Evolutionary conservation across 2,329 filamentous ascomycete species (phyloP), one percentile per base, ranked within the genome.

Genomic region (Trichoderma semiorbis): DNA sequence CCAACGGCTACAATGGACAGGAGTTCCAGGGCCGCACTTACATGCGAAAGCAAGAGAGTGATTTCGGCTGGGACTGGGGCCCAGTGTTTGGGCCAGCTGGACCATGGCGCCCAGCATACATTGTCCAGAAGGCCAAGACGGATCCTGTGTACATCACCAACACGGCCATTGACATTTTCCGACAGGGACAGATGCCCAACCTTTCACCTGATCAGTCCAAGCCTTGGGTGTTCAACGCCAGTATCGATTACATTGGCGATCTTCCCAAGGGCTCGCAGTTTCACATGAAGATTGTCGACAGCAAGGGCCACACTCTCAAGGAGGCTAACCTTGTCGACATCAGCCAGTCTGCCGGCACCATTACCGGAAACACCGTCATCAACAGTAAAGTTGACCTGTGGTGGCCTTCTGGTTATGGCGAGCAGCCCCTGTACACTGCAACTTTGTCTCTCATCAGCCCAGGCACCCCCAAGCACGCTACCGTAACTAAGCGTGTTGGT

Each of bases 51-150:
- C 85, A 90, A 75, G 86, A 90, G 76, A 87, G 83, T 8, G 88
- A 90, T 76, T 90, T 90, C 76, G 89, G 89, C 2, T 91, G 89
- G 89, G 88, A 90, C 72, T 89, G 87, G 88, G 87, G 87, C 10
- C 87, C 87, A 10, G 86, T 86, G 0, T 89, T 91, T 76, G 83
- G 85, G 18, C 88, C 89, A 0, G 85, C 87, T 16, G 89, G 89
- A 3, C 86, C 88, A 10, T 91, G 89, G 89, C 83, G 87, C 73
- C 85, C 88, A 55, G 88, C 86, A 1, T 88, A 85, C 76, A 78
- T 89, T 1, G 81, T 90, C 16, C 87, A 90, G 72, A 80, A 89
- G 8, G 77, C 78, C 12, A 57, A 71, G 36, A 36, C 24, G 7
- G 43, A 60, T 3, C 72, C 79, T 1, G 73, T 80, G 1, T 79